phyloP scores from a whole-genome alignment of 208 protist genomes.

The Trypanosoma scelopori region DNA sequence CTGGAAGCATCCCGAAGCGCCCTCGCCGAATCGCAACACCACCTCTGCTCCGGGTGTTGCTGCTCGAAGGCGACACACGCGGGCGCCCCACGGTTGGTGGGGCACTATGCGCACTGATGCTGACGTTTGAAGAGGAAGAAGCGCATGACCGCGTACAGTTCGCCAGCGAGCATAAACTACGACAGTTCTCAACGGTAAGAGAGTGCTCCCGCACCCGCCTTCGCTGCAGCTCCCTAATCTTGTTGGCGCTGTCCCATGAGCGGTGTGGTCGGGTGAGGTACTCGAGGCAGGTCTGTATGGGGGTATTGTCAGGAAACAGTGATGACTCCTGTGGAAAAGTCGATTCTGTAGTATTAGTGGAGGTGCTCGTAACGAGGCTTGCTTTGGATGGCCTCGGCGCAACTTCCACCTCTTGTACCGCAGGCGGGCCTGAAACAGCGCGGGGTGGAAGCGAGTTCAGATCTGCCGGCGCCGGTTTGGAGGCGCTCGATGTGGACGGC shows the following conservation, averaged over 20 bases:
- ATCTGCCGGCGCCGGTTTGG: not conserved
- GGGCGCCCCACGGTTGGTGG: constrained; percentile 32
- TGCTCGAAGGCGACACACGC: constrained; percentile 34
- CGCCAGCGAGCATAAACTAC: constrained; percentile 29
- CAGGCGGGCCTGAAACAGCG: not conserved
- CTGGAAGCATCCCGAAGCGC: constrained; percentile 14
- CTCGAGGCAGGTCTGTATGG: constrained; percentile 80
- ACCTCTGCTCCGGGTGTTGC: not conserved
- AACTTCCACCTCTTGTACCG: not conserved
- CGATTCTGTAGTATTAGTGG: constrained; percentile 1
- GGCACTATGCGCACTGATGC: constrained; percentile 30
- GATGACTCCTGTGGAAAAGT: constrained; percentile 25
- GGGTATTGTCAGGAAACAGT: constrained; percentile 54
- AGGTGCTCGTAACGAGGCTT: constrained; percentile 9
- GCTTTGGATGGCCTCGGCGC: not conserved
- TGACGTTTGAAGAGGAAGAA: constrained; percentile 26
- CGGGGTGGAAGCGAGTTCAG: not conserved
- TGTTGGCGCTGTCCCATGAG: constrained; percentile 81
- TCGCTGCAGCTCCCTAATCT: constrained; percentile 32
- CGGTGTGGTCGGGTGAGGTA: constrained; percentile 85
- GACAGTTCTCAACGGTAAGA: constrained; percentile 41
- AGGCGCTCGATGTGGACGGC: not conserved
- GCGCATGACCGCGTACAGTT: constrained; percentile 42
- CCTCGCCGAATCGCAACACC: constrained; percentile 2
- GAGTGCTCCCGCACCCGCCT: constrained; percentile 49